Conservation (phyloP, 2,329 filamentous ascomycete species). For the Aspergillus thermomutatus region DNA sequence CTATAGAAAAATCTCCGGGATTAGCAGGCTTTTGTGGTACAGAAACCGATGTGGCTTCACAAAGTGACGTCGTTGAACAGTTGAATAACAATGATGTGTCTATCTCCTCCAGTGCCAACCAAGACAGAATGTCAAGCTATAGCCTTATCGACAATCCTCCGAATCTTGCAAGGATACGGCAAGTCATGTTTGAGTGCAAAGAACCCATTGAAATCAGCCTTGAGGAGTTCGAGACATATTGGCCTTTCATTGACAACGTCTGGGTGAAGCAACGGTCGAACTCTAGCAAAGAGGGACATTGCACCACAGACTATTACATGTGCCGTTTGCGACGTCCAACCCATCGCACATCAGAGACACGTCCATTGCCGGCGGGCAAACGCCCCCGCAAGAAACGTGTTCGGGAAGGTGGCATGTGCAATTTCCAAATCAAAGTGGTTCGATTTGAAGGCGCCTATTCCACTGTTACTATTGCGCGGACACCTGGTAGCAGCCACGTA, state of each 20-base stretch:
- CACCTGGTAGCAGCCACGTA: slow-evolving; percentile 36
- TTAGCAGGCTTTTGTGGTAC: background rate
- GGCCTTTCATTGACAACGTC: slow-evolving; percentile 50
- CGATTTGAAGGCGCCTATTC: slow-evolving; percentile 42
- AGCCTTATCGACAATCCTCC: slow-evolving; percentile 43
- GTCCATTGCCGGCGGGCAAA: slow-evolving; percentile 45
- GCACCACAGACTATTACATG: slow-evolving; percentile 47
- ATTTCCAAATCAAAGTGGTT: slow-evolving; percentile 48
- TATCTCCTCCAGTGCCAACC: background rate
- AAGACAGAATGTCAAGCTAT: slow-evolving; percentile 10
- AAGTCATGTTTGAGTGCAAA: slow-evolving; percentile 44
- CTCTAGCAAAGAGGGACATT: slow-evolving; percentile 40
- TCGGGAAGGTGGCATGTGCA: slow-evolving; percentile 45
- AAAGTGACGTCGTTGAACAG: background rate
- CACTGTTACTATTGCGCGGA: slow-evolving; percentile 42
- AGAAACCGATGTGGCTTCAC: background rate
- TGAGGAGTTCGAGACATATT: slow-evolving; percentile 46
- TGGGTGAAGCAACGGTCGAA: slow-evolving; percentile 47
- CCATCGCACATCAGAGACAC: slow-evolving; percentile 38
- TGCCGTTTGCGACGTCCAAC: slow-evolving; percentile 43
- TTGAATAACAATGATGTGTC: background rate
- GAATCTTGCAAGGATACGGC: slow-evolving; percentile 41
- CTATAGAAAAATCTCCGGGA: background rate
- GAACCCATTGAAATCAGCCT: slow-evolving; percentile 46
- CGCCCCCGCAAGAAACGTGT: slow-evolving; percentile 43